Percentiles rank a stretch among this genome's conserved stretches.
These are phyloP conservation scores for Corylus americana DNA, from an alignment of 306 rosid species.

Conservation along the genomic window DNA sequence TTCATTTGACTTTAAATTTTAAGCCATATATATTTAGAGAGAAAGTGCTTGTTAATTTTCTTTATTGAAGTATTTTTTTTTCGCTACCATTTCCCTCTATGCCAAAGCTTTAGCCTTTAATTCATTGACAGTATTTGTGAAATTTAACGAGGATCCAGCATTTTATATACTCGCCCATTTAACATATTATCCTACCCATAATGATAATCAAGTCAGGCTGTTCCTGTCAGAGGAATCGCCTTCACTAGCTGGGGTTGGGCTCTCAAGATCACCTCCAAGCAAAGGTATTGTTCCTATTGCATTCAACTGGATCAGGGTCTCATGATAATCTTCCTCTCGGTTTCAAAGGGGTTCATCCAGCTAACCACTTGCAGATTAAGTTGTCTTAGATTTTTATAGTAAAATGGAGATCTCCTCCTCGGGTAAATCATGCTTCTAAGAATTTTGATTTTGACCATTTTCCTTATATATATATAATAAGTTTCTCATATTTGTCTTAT, in stretches of 20 bases:
- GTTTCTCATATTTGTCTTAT: too few relatives aligned
- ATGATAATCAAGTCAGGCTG: constrained; percentile 56
- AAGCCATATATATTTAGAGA: neutral
- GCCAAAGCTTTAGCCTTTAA: neutral
- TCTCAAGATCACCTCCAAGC: constrained; percentile 95
- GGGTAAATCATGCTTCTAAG: constrained; percentile 42
- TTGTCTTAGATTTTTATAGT: constrained; percentile 68
- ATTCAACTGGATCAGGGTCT: constrained; percentile 61
- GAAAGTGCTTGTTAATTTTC: neutral
- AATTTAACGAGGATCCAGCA: neutral
- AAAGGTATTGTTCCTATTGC: constrained; percentile 59
- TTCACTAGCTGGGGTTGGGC: constrained; percentile 70
- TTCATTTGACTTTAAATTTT: neutral
- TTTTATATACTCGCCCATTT: neutral
- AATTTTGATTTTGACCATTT: constrained; percentile 10
- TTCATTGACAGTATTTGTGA: neutral
- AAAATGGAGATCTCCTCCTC: constrained; percentile 68
- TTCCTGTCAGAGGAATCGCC: constrained; percentile 85
- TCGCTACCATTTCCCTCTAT: constrained; percentile 6
- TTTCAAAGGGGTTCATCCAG: constrained; percentile 70
- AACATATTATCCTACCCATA: neutral
- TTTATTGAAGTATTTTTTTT: neutral
- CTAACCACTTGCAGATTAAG: constrained; percentile 57
- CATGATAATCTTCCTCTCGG: constrained; percentile 87
- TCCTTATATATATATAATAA: neutral